Percentiles rank a stretch among this genome's conserved stretches.
Evolutionary conservation across 1,284 basidiomycete species (phyloP).

Genomic region (Vanrija pseudolonga): DNA sequence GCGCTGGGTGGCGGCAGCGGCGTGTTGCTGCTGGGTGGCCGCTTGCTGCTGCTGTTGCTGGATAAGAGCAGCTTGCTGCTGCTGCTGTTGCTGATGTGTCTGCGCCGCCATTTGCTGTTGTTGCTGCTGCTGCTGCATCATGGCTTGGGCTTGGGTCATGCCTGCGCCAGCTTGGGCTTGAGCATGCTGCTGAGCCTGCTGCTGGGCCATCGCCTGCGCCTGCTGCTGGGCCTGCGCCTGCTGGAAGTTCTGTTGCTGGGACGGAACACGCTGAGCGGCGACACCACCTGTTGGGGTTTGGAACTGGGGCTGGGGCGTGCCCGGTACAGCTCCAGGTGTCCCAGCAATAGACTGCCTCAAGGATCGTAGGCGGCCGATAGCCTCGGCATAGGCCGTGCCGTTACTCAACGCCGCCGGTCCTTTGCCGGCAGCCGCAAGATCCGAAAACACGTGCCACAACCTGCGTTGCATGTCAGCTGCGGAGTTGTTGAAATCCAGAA

Average conservation of each 20-base stretch:
- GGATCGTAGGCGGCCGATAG: conserved; percentile 34
- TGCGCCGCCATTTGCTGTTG: conserved; percentile 25
- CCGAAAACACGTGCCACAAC: conserved; percentile 51
- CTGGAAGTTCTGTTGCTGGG: conserved; percentile 18
- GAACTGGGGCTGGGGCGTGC: conserved; percentile 10
- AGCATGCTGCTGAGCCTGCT: conserved; percentile 7
- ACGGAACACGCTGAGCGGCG: conserved; percentile 18
- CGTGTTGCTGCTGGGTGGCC: conserved; percentile 19
- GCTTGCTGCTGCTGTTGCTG: conserved; percentile 24
- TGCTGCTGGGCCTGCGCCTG: conserved; percentile 18
- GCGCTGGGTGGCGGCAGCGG: conserved; percentile 12
- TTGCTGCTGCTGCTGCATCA: conserved; percentile 23
- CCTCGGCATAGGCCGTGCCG: conserved; percentile 44
- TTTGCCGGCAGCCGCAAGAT: conserved; percentile 47
- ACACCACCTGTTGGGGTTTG: conserved; percentile 1
- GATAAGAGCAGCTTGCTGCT: conserved; percentile 12
- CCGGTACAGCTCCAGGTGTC: conserved; percentile 11
- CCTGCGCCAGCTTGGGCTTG: conserved; percentile 22
- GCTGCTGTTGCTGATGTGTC: conserved; percentile 11
- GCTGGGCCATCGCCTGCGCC: conserved; percentile 8
- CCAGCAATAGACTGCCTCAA: conserved; percentile 7
- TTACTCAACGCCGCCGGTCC: conserved; percentile 40
- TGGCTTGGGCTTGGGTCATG: conserved; percentile 18
- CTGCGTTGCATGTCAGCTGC: conserved; percentile 15
- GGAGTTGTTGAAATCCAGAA: background rate